phyloP scores from a whole-genome alignment of 2,329 filamentous ascomycete species.

The Chaetomium strumarium region DNA sequence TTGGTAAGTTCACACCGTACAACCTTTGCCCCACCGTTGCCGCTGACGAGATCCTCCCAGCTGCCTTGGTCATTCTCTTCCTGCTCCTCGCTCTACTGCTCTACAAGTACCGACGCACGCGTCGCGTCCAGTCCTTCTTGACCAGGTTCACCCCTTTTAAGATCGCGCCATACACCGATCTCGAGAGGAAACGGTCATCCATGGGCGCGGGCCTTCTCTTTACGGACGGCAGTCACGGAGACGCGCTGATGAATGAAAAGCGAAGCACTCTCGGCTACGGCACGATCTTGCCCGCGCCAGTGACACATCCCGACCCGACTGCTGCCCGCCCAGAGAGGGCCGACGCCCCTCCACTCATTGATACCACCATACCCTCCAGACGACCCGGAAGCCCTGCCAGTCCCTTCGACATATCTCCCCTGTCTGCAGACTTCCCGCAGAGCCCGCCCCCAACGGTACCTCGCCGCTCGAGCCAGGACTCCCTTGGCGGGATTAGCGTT shows the following conservation, averaged over 20 bases:
- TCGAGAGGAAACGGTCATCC: constrained; percentile 21
- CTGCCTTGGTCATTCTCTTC: constrained; percentile 11
- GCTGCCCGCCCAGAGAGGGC: constrained; percentile 9
- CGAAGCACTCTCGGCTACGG: constrained; percentile 17
- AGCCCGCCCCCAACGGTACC: constrained; percentile 16
- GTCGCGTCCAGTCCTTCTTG: constrained; percentile 22
- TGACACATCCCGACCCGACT: constrained; percentile 16
- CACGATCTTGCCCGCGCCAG: constrained; percentile 12
- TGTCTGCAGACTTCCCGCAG: constrained; percentile 15
- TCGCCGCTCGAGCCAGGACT: constrained; percentile 19
- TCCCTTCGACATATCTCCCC: constrained; percentile 16
- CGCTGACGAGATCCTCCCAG: not conserved
- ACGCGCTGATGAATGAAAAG: constrained; percentile 18
- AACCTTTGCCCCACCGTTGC: not conserved
- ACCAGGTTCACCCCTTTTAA: constrained; percentile 22
- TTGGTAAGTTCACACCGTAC: constrained; percentile 13
- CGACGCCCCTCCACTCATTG: constrained; percentile 14
- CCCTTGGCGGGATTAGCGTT: constrained; percentile 20
- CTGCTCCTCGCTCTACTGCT: constrained; percentile 19
- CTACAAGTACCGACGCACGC: constrained; percentile 23
- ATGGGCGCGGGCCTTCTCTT: constrained; percentile 23
- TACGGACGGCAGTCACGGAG: constrained; percentile 18
- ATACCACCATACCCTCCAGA: constrained; percentile 1
- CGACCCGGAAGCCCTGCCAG: constrained; percentile 12
- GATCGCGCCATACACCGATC: constrained; percentile 17